phyloP scores from a whole-genome alignment of 148 eudicot species.

The Rhododendron griersonianum region DNA sequence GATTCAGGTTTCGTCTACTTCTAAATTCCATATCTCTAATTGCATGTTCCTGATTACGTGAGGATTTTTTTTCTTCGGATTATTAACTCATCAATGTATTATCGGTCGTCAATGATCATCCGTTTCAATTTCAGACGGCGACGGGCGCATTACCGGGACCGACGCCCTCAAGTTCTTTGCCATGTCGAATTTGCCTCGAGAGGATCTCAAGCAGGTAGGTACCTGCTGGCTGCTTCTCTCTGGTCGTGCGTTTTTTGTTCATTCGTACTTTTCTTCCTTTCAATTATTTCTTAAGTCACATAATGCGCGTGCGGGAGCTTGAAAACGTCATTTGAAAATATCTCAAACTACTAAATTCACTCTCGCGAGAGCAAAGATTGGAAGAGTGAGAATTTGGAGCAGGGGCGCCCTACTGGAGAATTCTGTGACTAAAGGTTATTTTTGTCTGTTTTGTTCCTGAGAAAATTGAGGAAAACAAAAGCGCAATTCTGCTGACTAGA shows the following conservation, averaged over 20 bases:
- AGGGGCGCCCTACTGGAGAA: no score
- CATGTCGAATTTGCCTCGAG: slow-evolving; percentile 56
- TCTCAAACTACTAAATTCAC: no score
- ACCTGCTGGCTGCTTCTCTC: not conserved
- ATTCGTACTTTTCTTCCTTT: not conserved
- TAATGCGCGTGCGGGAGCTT: not conserved
- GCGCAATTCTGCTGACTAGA: not conserved
- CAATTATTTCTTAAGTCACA: not conserved
- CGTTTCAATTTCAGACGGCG: slow-evolving; percentile 40
- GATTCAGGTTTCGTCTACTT: slow-evolving; percentile 46
- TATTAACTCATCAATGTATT: not conserved
- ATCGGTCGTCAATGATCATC: not conserved
- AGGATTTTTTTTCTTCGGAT: not conserved
- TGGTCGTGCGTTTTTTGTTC: not conserved
- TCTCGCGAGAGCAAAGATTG: no score
- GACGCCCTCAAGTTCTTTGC: slow-evolving; percentile 68
- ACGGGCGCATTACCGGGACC: slow-evolving; percentile 66
- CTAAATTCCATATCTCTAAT: not conserved
- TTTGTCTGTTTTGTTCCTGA: not conserved
- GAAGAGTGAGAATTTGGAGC: no score
- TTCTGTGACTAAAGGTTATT: no score
- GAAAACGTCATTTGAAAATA: no score
- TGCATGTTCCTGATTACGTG: not conserved
- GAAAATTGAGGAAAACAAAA: not conserved
- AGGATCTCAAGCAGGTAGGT: slow-evolving; percentile 61